Base-by-base conservation (phyloP, 2,329 filamentous ascomycete genomes). In the Monosporascus cannonballus region DNA sequence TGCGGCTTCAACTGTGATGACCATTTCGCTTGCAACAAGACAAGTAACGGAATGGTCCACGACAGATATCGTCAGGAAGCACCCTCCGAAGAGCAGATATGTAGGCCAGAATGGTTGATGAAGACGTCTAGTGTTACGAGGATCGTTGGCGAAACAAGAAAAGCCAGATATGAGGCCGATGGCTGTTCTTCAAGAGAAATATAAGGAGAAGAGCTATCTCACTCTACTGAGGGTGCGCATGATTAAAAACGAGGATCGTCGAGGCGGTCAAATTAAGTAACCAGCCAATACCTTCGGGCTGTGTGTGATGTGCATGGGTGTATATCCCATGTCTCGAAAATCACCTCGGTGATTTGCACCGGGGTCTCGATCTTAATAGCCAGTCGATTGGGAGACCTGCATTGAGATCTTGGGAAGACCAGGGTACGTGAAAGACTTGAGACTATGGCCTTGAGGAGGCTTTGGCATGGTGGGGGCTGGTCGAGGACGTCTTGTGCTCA, bases 1-100 rank as follows among this genome's bases (percentile, higher is more conserved):
- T 54, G 74, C 67, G 51, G 73, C 65, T 62, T 76, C 73, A 63
- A 73, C 69, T 52, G 74, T 71, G 61, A 79, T 71, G 60, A 76
- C 75, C 77, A 83, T 68, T 63, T 66, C 68, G 69, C 61, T 56
- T 50, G 38, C 51, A 44, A 63, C 64, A 68, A 69, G 66, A 65
- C 60, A 37, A 56, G 51, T 56, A 30, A 49, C 52, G 37, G 51
- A 48, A 22, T 44, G 39, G 11, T 34, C 36, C 24, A 41, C 37
- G 11, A 36, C 42, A 39, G 39, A 44, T 52, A 38, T 25, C 20
- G 20, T 22, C n/a, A 46, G 20, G 42, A 46, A 46, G 11, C 7
- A n/a, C 42, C 14, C 5, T 18, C 22, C 42, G 24, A 22, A 30
- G 42, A 27, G 22, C 20, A 14, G 24, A 4, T 46, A 46, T 46